phyloP scores from a whole-genome alignment of 495 filamentous ascomycete species.

The Xylaria cubensis region DNA sequence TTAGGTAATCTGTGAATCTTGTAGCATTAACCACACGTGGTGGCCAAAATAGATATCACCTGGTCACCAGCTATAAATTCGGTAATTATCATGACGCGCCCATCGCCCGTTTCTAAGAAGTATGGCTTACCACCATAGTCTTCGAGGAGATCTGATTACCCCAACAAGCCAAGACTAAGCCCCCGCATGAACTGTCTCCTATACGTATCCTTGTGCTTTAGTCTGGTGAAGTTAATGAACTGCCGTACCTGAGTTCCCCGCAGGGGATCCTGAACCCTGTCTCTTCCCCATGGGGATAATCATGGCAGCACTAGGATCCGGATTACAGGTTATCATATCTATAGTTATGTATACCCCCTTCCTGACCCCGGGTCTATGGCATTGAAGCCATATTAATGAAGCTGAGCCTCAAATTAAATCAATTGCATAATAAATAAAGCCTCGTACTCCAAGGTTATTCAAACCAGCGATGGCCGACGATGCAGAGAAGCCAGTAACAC shows the following conservation, averaged over 20 bases:
- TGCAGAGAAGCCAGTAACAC: constrained; percentile 22
- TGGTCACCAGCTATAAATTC: neutral
- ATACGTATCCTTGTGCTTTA: neutral
- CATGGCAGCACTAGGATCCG: neutral
- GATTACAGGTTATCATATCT: neutral
- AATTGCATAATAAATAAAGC: neutral
- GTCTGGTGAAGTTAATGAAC: neutral
- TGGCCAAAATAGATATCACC: neutral
- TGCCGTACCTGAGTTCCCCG: constrained; percentile 20
- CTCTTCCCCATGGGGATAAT: neutral
- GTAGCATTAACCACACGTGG: neutral
- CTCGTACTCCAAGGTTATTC: neutral
- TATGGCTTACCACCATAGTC: neutral
- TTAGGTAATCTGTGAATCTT: neutral
- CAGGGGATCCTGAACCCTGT: neutral
- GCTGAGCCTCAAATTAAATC: neutral
- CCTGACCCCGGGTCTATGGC: neutral
- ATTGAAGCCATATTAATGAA: neutral
- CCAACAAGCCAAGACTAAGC: neutral
- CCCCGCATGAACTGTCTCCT: neutral
- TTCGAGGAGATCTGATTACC: neutral
- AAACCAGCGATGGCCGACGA: constrained; percentile 25
- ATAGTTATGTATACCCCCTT: neutral
- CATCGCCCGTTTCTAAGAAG: neutral
- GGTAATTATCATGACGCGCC: neutral